Base-by-base conservation (phyloP, 2,329 filamentous ascomycete species). In the Pleurostoma richardsiae region DNA sequence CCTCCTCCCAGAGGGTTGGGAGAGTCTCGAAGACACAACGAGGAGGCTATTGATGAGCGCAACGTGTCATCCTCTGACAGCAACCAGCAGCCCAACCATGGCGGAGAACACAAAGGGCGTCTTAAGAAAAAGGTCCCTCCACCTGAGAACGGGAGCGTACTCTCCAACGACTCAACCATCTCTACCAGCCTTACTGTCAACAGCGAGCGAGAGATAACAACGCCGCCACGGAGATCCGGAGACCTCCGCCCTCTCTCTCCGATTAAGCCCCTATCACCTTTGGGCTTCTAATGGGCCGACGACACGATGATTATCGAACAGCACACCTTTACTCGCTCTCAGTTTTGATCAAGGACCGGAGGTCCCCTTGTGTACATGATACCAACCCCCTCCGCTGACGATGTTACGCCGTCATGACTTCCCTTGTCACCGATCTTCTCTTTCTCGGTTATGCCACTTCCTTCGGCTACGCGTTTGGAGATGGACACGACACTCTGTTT, bases 21-120 rank as follows among this genome's bases (percentile, higher is more conserved):
- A 27, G 33, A 36, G 8, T n/a, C 33, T 36, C 33, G 33, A n/a
- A 36, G 33, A 36, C 43, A 31, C 29, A 28, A 50, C 31, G 33
- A 55, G 36, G 46, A 58, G 41, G 45, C 49, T 44, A 31, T 42
- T 30, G 36, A 41, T 41, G 80, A 84, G 45, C 71, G 78, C 40
- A 77, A 76, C 30, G 60, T 81, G 10, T 85, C 83, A 4, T 86
- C 84, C 4, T 85, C 84, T 7, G 83, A 82, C 52, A 85, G 82
- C 58, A 83, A 77, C 63, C 79, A 80, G 55, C 71, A 71, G 46
- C 74, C 69, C 44, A 68, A 54, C 42, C 53, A 57, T 38, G 61
- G 63, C 19, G 55, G 51, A 38, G 60, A 58, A 38, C 59, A 60
- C 39, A 62, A 63, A 47, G 59, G 59, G 4, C 67, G 65, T 44